Evolutionary conservation across 192 early-diverging fungal genomes (phyloP).

Genomic region (Linderina pennispora): DNA sequence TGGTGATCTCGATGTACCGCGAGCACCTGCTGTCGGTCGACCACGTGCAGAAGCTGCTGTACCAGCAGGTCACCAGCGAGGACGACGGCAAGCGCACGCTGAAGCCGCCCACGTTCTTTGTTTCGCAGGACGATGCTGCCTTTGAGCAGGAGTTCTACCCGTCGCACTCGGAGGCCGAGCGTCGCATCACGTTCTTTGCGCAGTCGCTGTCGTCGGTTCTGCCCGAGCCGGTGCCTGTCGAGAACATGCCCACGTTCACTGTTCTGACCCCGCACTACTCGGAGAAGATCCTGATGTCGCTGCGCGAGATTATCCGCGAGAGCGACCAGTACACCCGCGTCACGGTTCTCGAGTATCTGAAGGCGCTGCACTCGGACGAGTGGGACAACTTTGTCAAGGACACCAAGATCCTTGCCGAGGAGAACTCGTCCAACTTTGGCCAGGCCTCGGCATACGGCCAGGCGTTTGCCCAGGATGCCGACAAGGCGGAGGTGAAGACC

Average conservation of each 20-base stretch:
- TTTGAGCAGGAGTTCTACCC: constrained; percentile 69
- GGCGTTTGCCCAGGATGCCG: constrained; percentile 43
- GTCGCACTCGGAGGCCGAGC: constrained; percentile 70
- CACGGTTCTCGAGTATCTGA: constrained; percentile 75
- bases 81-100: constrained; percentile 61
- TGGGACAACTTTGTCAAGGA: constrained; percentile 92
- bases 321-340: constrained; percentile 75
- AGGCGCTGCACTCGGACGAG: constrained; percentile 71
- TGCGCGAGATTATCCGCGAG: constrained; percentile 79
- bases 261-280: constrained; percentile 81
- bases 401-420: constrained; percentile 71
- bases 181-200: constrained; percentile 80
- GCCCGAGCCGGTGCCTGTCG: constrained; percentile 70
- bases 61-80: constrained; percentile 63
- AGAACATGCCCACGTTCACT: constrained; percentile 81
- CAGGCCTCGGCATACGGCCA: constrained; percentile 46
- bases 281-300: constrained; percentile 76
- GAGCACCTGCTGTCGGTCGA: constrained; percentile 72
- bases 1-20: constrained; percentile 77
- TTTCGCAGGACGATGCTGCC: constrained; percentile 66
- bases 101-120: constrained; percentile 71
- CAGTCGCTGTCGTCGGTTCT: constrained; percentile 77
- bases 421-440: constrained; percentile 51
- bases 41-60: constrained; percentile 67
- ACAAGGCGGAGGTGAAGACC: constrained; percentile 55